Evolutionary conservation across 805 yeast species (phyloP).

Genomic region (Torulaspora indica): DNA sequence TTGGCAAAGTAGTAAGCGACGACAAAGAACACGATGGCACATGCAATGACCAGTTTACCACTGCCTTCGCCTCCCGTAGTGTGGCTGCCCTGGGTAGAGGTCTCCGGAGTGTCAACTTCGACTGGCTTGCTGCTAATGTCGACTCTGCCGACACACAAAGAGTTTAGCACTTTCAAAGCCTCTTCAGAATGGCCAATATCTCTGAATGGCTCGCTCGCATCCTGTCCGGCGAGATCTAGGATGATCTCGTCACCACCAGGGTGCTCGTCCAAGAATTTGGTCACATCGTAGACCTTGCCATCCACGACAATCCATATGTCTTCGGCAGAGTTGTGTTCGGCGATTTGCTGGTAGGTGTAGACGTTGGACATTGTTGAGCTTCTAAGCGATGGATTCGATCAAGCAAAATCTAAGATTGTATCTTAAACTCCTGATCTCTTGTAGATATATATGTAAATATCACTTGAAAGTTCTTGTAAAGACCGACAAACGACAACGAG

Average conservation of each 20-base stretch:
- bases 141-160: conserved; percentile 70
- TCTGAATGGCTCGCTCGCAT: conserved; percentile 75
- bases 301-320: conserved; percentile 83
- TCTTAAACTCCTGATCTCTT: too few relatives aligned
- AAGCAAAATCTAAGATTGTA: neutral
- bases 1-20: conserved; percentile 28
- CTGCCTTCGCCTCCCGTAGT: conserved; percentile 56
- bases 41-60: conserved; percentile 79
- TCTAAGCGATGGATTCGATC: neutral
- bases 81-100: conserved; percentile 36
- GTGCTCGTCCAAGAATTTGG: conserved; percentile 50
- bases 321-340: conserved; percentile 65
- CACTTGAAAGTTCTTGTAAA: conserved; percentile 3
- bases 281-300: conserved; percentile 81
- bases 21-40: conserved; percentile 47
- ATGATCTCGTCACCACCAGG: conserved; percentile 84
- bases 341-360: conserved; percentile 62
- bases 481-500: conserved; percentile 4
- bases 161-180: conserved; percentile 71
- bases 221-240: conserved; percentile 73
- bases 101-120: conserved; percentile 25
- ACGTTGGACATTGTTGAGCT: conserved; percentile 41
- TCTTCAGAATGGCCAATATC: conserved; percentile 98
- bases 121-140: conserved; percentile 54
- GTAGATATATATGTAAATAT: conserved; percentile 3